Base-by-base conservation (phyloP, 306 rosid genomes). In the Glycine soja region DNA sequence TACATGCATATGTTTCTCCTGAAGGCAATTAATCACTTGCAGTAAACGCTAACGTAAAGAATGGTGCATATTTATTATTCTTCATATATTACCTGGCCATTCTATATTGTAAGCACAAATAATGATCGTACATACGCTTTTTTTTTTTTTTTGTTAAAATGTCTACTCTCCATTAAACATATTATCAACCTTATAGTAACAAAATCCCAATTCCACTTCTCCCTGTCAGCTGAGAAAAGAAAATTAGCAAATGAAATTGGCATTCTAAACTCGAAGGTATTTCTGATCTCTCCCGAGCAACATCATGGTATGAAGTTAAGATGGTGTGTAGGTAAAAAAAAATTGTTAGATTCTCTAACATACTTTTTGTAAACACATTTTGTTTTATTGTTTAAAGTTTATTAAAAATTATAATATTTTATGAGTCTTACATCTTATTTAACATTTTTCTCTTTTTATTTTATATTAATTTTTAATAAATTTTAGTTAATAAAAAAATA, bases 51-150 rank as follows among this genome's bases (percentile, higher is more conserved):
- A 74, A 75, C 76, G 63, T 50, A 79, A 80, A 74, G 78, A 84
- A 80, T 42, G 81, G 85, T 70, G 87, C 74, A 63, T 18, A 80
- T 69, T 51, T 61, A 51, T 79, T 50, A 65, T 78, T 78, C 83
- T 65, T 74, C 12, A 45, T 48, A 71, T 61, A 71, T 24, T 52
- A 45, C 8, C 45, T 48, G 71, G 71, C 71, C 24, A 54, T 64
- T 64, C 54, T 78, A 48, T 57, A 56, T 61, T 57, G 77, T 66
- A 47, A 18, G 71, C 81, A 62, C 81, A 80, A 61, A 62, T 76
- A 62, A 70, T 54, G 85, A 82, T 83, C 34, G 56, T 72, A 70
- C 42, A 64, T 52, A 63, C 30, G 30, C 30, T 40, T 47, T 63
- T 45, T 66, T 8, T 45, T 66, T 8, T 78, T 74, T 78, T 18